phyloP scores from a whole-genome alignment of 441 rosid genomes.

The Populus hybrid region DNA sequence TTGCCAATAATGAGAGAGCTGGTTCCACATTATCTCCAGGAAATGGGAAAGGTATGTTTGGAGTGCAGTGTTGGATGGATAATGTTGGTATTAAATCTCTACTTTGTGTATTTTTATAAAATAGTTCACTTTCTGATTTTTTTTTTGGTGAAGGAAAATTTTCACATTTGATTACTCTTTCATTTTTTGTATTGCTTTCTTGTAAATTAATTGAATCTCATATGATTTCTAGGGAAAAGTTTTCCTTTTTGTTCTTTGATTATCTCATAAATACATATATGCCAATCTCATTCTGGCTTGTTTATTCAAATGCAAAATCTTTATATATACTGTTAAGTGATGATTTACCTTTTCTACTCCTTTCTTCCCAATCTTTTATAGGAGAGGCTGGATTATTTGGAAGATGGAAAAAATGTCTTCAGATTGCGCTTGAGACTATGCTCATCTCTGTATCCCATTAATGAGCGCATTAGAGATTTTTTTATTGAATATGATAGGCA shows the following conservation, averaged over 20 bases:
- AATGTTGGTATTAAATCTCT: conserved; percentile 9
- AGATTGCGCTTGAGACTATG: conserved; percentile 91
- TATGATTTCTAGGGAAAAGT: background rate
- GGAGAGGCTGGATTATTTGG: conserved; percentile 98
- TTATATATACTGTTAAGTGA: background rate
- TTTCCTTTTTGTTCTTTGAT: background rate
- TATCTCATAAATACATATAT: background rate
- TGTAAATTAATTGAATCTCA: background rate
- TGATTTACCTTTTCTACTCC: background rate
- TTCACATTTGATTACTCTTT: background rate
- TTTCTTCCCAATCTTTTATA: conserved; percentile 27
- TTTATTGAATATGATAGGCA: conserved; percentile 99
- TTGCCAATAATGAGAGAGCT: conserved; percentile 94
- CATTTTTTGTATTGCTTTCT: background rate
- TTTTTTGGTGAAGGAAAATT: background rate
- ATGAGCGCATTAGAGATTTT: conserved; percentile 97
- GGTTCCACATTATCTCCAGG: conserved; percentile 98
- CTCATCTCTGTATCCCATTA: conserved; percentile 89
- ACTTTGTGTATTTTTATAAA: conserved; percentile 4
- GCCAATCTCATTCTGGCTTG: background rate
- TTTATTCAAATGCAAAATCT: background rate
- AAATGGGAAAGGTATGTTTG: conserved; percentile 72
- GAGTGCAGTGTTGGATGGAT: conserved; percentile 11
- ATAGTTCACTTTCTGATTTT: conserved; percentile 11
- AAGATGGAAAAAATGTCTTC: conserved; percentile 92